phyloP scores from a whole-genome alignment of 2,329 filamentous ascomycete genomes.

The Trichoderma cornu-damae region DNA sequence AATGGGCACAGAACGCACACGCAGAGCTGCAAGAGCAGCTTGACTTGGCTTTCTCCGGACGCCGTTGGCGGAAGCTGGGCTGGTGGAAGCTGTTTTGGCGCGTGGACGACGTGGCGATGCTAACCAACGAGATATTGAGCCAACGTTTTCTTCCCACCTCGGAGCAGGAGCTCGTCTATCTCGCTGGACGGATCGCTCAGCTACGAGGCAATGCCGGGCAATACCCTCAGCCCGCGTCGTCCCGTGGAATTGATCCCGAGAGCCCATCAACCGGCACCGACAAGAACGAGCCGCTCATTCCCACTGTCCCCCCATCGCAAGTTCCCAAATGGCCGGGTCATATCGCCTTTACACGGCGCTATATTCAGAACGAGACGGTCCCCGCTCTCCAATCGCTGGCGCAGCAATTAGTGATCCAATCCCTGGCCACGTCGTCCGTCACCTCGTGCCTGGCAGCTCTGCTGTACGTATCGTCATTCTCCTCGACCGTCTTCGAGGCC shows the following conservation, averaged over 20 bases:
- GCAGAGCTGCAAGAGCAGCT: slow-evolving; percentile 76
- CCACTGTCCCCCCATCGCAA: slow-evolving; percentile 21
- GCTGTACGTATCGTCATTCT: slow-evolving; percentile 51
- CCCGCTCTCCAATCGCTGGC: slow-evolving; percentile 67
- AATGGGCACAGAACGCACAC: slow-evolving; percentile 77
- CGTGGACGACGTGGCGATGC: slow-evolving; percentile 83
- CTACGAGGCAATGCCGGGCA: slow-evolving; percentile 28
- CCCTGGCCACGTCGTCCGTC: slow-evolving; percentile 65
- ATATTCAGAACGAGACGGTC: slow-evolving; percentile 61
- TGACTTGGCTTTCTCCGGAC: slow-evolving; percentile 69
- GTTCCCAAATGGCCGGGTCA: slow-evolving; percentile 63
- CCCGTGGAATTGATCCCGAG: slow-evolving; percentile 8
- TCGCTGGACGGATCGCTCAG: slow-evolving; percentile 68
- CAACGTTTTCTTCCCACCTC: slow-evolving; percentile 71
- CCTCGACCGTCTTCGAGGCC: slow-evolving; percentile 54
- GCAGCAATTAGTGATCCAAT: slow-evolving; percentile 69
- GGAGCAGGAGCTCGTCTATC: slow-evolving; percentile 76
- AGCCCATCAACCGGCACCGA: slow-evolving; percentile 16
- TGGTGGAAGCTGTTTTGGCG: slow-evolving; percentile 98
- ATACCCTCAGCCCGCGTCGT: slow-evolving; percentile 36
- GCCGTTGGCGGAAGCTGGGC: slow-evolving; percentile 69
- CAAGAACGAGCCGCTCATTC: slow-evolving; percentile 26
- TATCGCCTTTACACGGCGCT: slow-evolving; percentile 65
- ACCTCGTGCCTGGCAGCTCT: slow-evolving; percentile 51
- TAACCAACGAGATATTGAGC: slow-evolving; percentile 71